These are phyloP conservation scores for Cladophialophora carrionii DNA, from an alignment of 2,329 filamentous ascomycete genomes.

Conservation along the genomic window DNA sequence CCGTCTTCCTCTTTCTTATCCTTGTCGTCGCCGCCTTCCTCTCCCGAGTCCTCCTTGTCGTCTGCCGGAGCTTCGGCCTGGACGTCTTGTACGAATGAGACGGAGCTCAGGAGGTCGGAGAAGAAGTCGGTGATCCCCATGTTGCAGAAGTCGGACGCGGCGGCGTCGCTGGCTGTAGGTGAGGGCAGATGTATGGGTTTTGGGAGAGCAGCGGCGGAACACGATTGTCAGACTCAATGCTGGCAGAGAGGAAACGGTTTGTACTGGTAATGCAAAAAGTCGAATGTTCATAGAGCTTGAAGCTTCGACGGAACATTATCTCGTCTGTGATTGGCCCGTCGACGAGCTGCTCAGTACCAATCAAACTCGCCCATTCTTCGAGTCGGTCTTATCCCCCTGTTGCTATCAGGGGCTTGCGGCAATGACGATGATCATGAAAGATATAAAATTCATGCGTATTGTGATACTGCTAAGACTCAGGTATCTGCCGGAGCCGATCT, in stretches of 20 bases:
- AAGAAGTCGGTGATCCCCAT: slow-evolving; percentile 68
- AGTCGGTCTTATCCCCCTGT: neutral
- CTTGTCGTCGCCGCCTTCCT: slow-evolving; percentile 48
- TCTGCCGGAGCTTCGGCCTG: slow-evolving; percentile 63
- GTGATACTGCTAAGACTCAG: neutral
- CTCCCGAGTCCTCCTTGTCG: slow-evolving; percentile 52
- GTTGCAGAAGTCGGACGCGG: slow-evolving; percentile 43
- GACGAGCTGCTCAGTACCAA: slow-evolving; percentile 6
- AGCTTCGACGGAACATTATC: slow-evolving; percentile 17
- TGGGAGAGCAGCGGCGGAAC: neutral
- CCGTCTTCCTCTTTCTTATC: slow-evolving; percentile 56
- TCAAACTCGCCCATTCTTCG: neutral
- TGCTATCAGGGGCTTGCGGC: neutral
- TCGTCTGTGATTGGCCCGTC: slow-evolving; percentile 11
- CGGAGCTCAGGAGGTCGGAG: slow-evolving; percentile 67
- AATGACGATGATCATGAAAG: neutral
- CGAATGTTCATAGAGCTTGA: slow-evolving; percentile 4
- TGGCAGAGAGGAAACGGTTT: neutral
- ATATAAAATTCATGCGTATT: neutral
- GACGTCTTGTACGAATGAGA: slow-evolving; percentile 58
- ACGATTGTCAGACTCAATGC: neutral
- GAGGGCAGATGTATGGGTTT: neutral
- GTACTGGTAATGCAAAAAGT: slow-evolving; percentile 1
- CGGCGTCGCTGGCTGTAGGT: neutral
- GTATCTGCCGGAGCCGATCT: neutral